Percentiles rank a stretch among this genome's conserved stretches.
These are phyloP conservation scores for Ochetophila trinervis DNA, from an alignment of 306 rosid species.

Conservation along the genomic window DNA sequence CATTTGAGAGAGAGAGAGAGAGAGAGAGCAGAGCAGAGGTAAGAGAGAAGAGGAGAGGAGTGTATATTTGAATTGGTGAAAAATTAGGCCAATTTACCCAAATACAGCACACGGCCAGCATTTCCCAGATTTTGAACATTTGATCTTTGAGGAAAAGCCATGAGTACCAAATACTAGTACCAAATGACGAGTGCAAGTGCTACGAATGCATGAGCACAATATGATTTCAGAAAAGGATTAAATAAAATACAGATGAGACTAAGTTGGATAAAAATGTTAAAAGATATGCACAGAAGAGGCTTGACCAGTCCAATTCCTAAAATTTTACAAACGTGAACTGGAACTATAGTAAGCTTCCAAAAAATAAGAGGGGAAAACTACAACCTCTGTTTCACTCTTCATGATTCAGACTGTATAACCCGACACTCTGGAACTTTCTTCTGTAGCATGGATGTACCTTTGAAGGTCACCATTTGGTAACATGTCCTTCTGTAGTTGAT, in stretches of 20 bases:
- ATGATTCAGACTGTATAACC: slow-evolving; percentile 30
- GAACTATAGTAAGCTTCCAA: slow-evolving; percentile 24
- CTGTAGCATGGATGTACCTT: slow-evolving; percentile 91
- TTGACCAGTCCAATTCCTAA: slow-evolving; percentile 22
- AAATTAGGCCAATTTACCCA: too few relatives aligned
- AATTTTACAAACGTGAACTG: slow-evolving; percentile 18
- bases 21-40: too few relatives aligned
- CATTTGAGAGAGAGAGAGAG: too few relatives aligned
- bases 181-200: too few relatives aligned
- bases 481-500: slow-evolving; percentile 63
- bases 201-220: not conserved
- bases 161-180: too few relatives aligned
- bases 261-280: slow-evolving; percentile 10
- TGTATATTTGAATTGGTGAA: too few relatives aligned
- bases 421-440: slow-evolving; percentile 67
- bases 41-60: too few relatives aligned
- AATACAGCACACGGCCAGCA: too few relatives aligned
- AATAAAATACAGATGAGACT: slow-evolving; percentile 7
- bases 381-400: slow-evolving; percentile 2
- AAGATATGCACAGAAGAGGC: slow-evolving; percentile 29
- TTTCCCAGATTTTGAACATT: too few relatives aligned
- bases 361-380: not conserved
- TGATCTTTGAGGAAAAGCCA: too few relatives aligned
- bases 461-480: slow-evolving; percentile 76
- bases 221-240: not conserved